Evolutionary conservation across 345 rosid genomes (phyloP), one percentile per base, ranked within the genome.

Genomic region (Euphorbia tirucalli): DNA sequence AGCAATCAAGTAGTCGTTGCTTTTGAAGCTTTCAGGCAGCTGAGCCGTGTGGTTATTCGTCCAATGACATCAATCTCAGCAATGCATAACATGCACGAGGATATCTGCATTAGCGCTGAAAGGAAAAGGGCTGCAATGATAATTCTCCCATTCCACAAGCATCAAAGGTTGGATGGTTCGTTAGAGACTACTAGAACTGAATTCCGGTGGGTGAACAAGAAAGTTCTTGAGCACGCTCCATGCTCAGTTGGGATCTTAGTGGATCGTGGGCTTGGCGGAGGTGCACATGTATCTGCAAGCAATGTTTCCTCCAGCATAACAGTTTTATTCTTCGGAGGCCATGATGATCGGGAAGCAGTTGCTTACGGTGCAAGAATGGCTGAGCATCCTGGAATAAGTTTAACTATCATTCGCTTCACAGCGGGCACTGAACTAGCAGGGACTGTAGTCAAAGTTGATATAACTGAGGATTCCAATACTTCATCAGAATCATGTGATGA

Each of bases 171-270:
- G 2, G 97, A 92, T 62, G 89, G 90, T 7, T 37, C 81, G 4
- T 73, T 91, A 62, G 96, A 90, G 81, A 86, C 84, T 0, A 85
- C 92, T 5, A 60, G 89, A 11, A 75, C 61, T 9, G 94, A 88
- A 0, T 82, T 86, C 56, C 82, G 84, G 19, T 77, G 50, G 71
- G 87, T 90, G 15, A 90, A 86, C 73, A 84, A 80, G 75, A 83
- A 78, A 61, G 92, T 92, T 52, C 87, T 92, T 25, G 89, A 86
- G 39, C 79, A 82, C 27, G 82, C 93, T 27, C 86, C 79, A 2
- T 92, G 96, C 77, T 90, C 97, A 0, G 96, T 92, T 0, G 97
- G 91, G 39, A 88, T 92, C 63, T 64, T 92, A 14, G 92, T 92
- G 11, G 97, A 92, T 52, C 92, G 97, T 7, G 97, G 97, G 0